Conservation (phyloP, 495 filamentous ascomycete genomes). For the Usnea hakonensis region DNA sequence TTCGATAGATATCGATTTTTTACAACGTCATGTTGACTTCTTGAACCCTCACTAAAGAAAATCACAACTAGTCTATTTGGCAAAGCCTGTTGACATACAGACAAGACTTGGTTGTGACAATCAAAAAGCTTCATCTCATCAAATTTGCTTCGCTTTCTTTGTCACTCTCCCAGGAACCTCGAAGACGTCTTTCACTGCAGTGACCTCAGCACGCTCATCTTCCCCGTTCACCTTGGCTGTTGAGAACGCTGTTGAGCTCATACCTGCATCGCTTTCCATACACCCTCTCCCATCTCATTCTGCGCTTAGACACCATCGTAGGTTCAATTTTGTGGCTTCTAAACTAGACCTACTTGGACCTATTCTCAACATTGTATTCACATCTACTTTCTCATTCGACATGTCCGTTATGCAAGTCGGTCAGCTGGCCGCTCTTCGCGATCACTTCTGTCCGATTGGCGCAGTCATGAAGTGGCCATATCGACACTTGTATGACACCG, state of each 20-base stretch:
- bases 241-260: background rate
- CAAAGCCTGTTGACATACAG: background rate
- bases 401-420: slow-evolving; percentile 10
- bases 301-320: background rate
- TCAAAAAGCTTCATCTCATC: background rate
- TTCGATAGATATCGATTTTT: too few relatives aligned
- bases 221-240: background rate
- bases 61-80: background rate
- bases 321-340: too few relatives aligned
- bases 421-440: slow-evolving; percentile 25
- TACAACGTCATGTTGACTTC: too few relatives aligned
- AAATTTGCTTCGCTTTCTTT: background rate
- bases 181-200: background rate
- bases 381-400: background rate
- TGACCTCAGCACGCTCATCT: background rate
- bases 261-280: background rate
- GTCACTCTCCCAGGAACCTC: background rate
- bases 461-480: slow-evolving; percentile 54
- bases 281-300: background rate
- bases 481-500: slow-evolving; percentile 42
- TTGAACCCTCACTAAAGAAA: background rate
- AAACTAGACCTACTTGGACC: background rate
- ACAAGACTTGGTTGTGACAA: background rate
- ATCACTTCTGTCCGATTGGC: slow-evolving; percentile 52
- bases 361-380: background rate